phyloP scores from a whole-genome alignment of 2,329 filamentous ascomycete species.

The Chrysoporthe deuterocubensis region DNA sequence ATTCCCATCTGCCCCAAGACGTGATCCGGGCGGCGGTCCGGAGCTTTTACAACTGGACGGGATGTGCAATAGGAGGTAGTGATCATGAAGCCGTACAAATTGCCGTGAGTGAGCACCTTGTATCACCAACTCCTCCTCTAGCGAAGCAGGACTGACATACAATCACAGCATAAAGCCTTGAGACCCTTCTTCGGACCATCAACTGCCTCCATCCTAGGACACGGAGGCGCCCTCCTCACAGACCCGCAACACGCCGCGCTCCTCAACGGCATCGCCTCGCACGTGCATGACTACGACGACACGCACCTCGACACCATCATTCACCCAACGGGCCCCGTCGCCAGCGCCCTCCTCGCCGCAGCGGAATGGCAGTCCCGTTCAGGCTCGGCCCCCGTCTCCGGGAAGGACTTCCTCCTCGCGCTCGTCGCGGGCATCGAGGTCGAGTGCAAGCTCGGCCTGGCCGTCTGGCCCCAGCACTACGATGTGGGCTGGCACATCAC shows the following conservation, averaged over 20 bases:
- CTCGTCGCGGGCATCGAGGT: slow-evolving; percentile 56
- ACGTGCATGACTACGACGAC: slow-evolving; percentile 62
- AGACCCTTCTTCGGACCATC: slow-evolving; percentile 37
- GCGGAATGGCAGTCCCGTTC: slow-evolving; percentile 43
- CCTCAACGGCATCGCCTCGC: slow-evolving; percentile 58
- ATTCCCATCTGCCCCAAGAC: slow-evolving; percentile 43
- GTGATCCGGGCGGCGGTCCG: slow-evolving; percentile 49
- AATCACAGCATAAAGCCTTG: slow-evolving; percentile 21
- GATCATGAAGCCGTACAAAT: slow-evolving; percentile 48
- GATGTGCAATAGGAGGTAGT: slow-evolving; percentile 56
- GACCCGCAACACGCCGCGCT: slow-evolving; percentile 56
- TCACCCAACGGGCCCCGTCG: slow-evolving; percentile 56
- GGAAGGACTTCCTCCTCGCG: slow-evolving; percentile 53
- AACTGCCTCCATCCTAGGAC: slow-evolving; percentile 39
- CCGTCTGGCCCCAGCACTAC: slow-evolving; percentile 59
- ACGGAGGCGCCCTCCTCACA: slow-evolving; percentile 36
- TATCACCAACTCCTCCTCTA: background rate
- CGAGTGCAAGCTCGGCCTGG: slow-evolving; percentile 55
- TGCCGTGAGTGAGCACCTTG: slow-evolving; percentile 33
- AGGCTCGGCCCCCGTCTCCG: slow-evolving; percentile 39
- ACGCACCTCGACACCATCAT: slow-evolving; percentile 61
- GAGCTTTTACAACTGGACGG: slow-evolving; percentile 58
- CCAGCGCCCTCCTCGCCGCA: slow-evolving; percentile 53
- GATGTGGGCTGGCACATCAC: slow-evolving; percentile 62
- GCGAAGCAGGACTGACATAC: background rate